Evolutionary conservation across 768 basidiomycete species (phyloP).

Genomic region (Trametes coccinea): DNA sequence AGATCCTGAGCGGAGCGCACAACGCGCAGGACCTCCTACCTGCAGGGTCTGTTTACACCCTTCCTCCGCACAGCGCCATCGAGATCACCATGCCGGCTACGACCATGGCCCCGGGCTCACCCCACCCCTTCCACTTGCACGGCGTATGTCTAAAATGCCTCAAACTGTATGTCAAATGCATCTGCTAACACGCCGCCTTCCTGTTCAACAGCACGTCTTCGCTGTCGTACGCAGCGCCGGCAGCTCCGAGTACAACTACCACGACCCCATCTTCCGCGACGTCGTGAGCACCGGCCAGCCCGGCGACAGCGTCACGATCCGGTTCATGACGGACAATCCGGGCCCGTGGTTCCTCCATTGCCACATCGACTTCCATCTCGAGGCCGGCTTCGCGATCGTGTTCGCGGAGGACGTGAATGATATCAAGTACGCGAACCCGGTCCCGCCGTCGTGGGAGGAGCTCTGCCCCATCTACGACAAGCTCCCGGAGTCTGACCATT

Average conservation of each 20-base stretch:
- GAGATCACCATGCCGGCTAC: slow-evolving; percentile 49
- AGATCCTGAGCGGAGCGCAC: slow-evolving; percentile 55
- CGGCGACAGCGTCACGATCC: slow-evolving; percentile 29
- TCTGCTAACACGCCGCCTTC: no score
- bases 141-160: slow-evolving; percentile 32
- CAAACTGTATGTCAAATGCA: no score
- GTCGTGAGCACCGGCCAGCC: slow-evolving; percentile 24
- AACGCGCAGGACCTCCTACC: slow-evolving; percentile 51
- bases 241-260: slow-evolving; percentile 34
- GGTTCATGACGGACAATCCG: slow-evolving; percentile 71
- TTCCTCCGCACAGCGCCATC: slow-evolving; percentile 48
- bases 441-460: slow-evolving; percentile 12
- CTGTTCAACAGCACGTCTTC: slow-evolving; percentile 37
- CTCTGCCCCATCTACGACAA: slow-evolving; percentile 17
- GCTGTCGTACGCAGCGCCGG: slow-evolving; percentile 39
- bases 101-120: slow-evolving; percentile 40
- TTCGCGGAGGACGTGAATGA: slow-evolving; percentile 39
- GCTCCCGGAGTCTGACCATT: slow-evolving; percentile 1
- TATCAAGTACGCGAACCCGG: slow-evolving; percentile 18
- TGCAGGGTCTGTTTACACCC: slow-evolving; percentile 43
- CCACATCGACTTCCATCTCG: slow-evolving; percentile 83
- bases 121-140: slow-evolving; percentile 43
- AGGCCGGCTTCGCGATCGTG: slow-evolving; percentile 43
- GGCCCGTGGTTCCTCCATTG: slow-evolving; percentile 86
- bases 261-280: slow-evolving; percentile 40